phyloP scores from a whole-genome alignment of 2,329 filamentous ascomycete species.

The Sarocladium kiliense region DNA sequence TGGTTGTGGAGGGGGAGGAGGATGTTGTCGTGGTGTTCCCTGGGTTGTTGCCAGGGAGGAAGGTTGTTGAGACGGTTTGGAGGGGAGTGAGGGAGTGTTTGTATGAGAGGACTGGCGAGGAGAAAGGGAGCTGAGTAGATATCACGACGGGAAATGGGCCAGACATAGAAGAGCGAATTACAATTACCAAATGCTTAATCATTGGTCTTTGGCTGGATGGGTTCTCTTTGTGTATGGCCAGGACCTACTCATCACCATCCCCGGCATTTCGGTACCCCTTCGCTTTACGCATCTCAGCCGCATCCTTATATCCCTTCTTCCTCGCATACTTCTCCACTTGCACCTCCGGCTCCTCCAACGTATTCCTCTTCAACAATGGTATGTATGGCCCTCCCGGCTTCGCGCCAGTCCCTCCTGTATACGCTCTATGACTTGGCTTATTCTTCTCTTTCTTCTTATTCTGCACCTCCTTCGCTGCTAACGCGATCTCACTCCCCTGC shows the following conservation, averaged over 20 bases:
- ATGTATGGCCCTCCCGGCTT: slow-evolving; percentile 48
- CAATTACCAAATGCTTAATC: no score
- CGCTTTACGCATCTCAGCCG: slow-evolving; percentile 41
- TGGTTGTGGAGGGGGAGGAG: slow-evolving; percentile 84
- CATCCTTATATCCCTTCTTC: slow-evolving; percentile 50
- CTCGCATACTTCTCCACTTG: slow-evolving; percentile 58
- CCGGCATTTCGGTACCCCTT: slow-evolving; percentile 12
- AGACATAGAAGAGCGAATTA: no score
- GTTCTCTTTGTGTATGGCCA: neutral
- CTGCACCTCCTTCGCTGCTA: neutral
- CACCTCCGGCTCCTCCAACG: slow-evolving; percentile 45
- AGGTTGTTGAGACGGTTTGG: slow-evolving; percentile 85
- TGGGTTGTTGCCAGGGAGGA: slow-evolving; percentile 64
- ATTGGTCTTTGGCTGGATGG: neutral
- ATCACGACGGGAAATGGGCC: neutral
- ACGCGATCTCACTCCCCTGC: neutral
- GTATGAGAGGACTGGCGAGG: slow-evolving; percentile 48
- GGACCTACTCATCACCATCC: slow-evolving; percentile 4
- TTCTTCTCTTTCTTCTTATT: slow-evolving; percentile 21
- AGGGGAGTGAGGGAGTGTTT: slow-evolving; percentile 77
- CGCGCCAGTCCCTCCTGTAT: slow-evolving; percentile 50
- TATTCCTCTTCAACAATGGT: slow-evolving; percentile 46
- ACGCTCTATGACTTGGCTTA: slow-evolving; percentile 31
- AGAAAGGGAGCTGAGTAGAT: slow-evolving; percentile 19
- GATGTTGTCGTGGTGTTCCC: slow-evolving; percentile 96